These are phyloP conservation scores for Brassica rapa DNA, from an alignment of 345 rosid genomes.

Conservation along the genomic window DNA sequence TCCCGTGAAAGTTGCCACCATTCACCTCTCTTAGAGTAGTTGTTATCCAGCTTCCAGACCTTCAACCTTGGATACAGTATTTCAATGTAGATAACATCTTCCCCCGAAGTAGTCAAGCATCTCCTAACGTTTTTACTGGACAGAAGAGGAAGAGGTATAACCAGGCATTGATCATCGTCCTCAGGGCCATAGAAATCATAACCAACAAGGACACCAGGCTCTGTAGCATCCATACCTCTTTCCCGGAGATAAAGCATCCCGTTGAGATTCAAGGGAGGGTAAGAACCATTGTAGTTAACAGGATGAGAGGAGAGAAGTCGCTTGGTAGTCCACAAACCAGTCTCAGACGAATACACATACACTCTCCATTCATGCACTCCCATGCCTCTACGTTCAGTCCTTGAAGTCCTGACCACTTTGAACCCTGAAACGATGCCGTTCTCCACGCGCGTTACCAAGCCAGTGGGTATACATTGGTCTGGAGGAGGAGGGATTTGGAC, in stretches of 20 bases:
- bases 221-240: background rate
- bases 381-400: background rate
- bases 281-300: background rate
- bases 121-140: background rate
- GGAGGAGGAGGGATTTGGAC: constrained; percentile 21
- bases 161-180: background rate
- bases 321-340: constrained; percentile 13
- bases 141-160: constrained; percentile 17
- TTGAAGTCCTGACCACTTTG: constrained; percentile 17
- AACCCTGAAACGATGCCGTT: constrained; percentile 9
- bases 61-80: background rate
- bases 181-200: constrained; percentile 15
- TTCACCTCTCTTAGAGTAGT: background rate
- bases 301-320: constrained; percentile 1
- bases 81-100: constrained; percentile 2
- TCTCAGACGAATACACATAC: constrained; percentile 18
- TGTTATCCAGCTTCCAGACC: constrained; percentile 11
- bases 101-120: constrained; percentile 23
- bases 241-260: constrained; percentile 5
- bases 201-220: background rate
- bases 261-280: background rate
- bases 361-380: constrained; percentile 19
- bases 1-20: background rate
- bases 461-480: background rate
- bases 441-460: constrained; percentile 5